Conservation (phyloP, 78 protist species). For the Dictyostelium firmibasis region DNA sequence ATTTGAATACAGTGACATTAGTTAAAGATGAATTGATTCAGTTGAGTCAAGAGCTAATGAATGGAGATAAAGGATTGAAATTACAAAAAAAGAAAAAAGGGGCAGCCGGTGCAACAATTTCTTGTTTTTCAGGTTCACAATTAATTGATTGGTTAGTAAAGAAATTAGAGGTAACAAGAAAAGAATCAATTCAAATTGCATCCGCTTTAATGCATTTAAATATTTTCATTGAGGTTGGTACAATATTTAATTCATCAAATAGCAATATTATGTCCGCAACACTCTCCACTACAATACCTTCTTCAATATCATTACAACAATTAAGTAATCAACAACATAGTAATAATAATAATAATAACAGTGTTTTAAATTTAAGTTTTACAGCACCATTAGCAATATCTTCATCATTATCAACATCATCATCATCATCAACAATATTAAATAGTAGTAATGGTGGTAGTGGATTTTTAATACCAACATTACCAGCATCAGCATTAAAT, state of each 20-base stretch:
- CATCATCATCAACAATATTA: background rate
- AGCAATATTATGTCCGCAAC: background rate
- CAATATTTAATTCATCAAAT: background rate
- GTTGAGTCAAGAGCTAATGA: slow-evolving; percentile 54
- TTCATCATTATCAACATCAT: background rate
- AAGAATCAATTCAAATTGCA: slow-evolving; percentile 21
- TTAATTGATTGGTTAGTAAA: slow-evolving; percentile 54
- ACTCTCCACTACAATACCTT: slow-evolving; percentile 9
- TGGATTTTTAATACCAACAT: background rate
- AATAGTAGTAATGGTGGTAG: background rate
- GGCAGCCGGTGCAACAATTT: background rate
- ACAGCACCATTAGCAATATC: background rate
- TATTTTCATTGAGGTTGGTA: slow-evolving; percentile 50
- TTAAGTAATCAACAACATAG: background rate
- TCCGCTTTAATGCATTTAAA: slow-evolving; percentile 33
- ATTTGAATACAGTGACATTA: background rate
- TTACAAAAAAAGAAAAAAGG: slow-evolving; percentile 51
- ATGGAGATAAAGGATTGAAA: slow-evolving; percentile 62
- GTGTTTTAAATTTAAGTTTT: background rate
- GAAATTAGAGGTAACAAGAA: slow-evolving; percentile 16
- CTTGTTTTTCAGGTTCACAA: slow-evolving; percentile 66
- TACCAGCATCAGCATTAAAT: background rate
- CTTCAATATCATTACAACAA: background rate
- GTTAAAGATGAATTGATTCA: slow-evolving; percentile 25
- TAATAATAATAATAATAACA: background rate